These are phyloP conservation scores for Diaporthe sp. DNA, from an alignment of 2,329 filamentous ascomycete species.

Conservation along the genomic window DNA sequence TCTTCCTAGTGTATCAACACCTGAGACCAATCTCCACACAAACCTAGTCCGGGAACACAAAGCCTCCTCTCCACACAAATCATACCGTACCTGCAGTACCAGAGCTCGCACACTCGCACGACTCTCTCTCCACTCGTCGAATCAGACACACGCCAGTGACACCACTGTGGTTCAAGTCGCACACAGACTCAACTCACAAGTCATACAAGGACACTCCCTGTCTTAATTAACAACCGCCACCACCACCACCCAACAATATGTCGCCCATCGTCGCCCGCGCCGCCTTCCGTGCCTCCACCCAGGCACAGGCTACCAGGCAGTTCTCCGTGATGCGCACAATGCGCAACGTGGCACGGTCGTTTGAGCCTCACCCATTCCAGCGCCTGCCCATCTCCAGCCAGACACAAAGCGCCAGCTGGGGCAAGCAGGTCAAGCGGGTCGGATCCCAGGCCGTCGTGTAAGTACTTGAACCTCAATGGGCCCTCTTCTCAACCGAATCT, in stretches of 20 bases:
- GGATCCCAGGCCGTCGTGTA: slow-evolving; percentile 53
- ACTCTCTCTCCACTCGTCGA: slow-evolving; percentile 38
- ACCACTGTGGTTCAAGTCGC: slow-evolving; percentile 38
- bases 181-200: slow-evolving; percentile 8
- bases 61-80: slow-evolving; percentile 18
- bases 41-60: slow-evolving; percentile 1
- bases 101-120: slow-evolving; percentile 22
- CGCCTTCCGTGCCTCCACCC: slow-evolving; percentile 50
- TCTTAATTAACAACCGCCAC: slow-evolving; percentile 32
- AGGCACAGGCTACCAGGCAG: slow-evolving; percentile 45
- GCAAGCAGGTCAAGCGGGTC: slow-evolving; percentile 52
- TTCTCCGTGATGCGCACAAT: slow-evolving; percentile 55
- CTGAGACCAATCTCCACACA: slow-evolving; percentile 22
- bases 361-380: slow-evolving; percentile 57
- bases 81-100: slow-evolving; percentile 32
- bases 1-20: slow-evolving; percentile 1
- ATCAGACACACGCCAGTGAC: slow-evolving; percentile 40
- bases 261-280: slow-evolving; percentile 53
- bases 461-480: slow-evolving; percentile 39
- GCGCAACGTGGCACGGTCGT: slow-evolving; percentile 53
- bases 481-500: neutral
- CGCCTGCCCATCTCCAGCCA: slow-evolving; percentile 50
- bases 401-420: slow-evolving; percentile 55
- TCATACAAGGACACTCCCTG: slow-evolving; percentile 15
- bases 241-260: slow-evolving; percentile 44